Conservation (phyloP, 2,329 filamentous ascomycete species). For the Ascosphaera acerosa region DNA sequence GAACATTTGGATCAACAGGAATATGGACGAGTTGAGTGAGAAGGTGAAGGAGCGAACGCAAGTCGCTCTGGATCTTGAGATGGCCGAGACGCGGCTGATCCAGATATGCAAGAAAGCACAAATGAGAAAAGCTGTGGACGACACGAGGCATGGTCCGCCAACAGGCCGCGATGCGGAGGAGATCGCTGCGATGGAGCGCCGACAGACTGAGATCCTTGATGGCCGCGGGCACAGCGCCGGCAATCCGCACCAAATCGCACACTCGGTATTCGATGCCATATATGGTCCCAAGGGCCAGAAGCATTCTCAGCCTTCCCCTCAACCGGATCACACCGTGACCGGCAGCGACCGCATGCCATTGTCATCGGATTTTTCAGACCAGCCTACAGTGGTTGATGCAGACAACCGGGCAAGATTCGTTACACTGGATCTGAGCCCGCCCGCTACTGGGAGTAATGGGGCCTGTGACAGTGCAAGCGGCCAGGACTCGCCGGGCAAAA, state of each 20-base stretch:
- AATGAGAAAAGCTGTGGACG: slow-evolving; percentile 39
- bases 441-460: too few species aligned
- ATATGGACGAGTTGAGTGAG: slow-evolving; percentile 57
- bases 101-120: slow-evolving; percentile 55
- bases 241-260: slow-evolving; percentile 29
- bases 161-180: slow-evolving; percentile 13
- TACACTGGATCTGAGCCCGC: background rate
- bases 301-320: slow-evolving; percentile 15
- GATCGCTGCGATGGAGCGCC: slow-evolving; percentile 26
- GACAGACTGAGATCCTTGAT: slow-evolving; percentile 14
- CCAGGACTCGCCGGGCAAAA: too few species aligned
- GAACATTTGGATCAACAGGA: slow-evolving; percentile 90
- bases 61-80: slow-evolving; percentile 47
- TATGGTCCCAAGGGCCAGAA: slow-evolving; percentile 7
- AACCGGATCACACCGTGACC: slow-evolving; percentile 4
- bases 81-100: slow-evolving; percentile 65
- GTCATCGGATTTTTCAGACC: slow-evolving; percentile 1
- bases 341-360: background rate
- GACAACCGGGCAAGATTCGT: slow-evolving; percentile 3
- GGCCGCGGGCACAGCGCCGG: slow-evolving; percentile 28
- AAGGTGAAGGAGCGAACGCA: slow-evolving; percentile 56
- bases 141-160: slow-evolving; percentile 25
- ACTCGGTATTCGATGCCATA: slow-evolving; percentile 15
- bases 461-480: too few species aligned
- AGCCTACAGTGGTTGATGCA: slow-evolving; percentile 7